Conservation (phyloP, 73 alveolate species). For the Paramecium primaurelia region DNA sequence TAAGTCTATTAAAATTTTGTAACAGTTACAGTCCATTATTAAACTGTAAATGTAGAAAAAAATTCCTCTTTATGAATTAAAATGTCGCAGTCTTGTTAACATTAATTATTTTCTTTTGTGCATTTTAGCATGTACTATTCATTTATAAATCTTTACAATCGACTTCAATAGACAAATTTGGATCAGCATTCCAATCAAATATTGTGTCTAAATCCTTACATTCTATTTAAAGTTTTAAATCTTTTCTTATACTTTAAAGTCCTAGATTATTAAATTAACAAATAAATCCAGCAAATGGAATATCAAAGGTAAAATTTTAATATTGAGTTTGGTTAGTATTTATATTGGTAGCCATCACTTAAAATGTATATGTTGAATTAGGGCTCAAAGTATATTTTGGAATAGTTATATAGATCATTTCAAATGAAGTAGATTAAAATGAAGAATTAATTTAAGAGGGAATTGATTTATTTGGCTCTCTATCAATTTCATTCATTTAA, state of each 20-base stretch:
- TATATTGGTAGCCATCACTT: not conserved
- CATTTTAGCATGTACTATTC: not conserved
- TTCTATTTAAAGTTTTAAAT: not conserved
- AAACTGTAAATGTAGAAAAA: not conserved
- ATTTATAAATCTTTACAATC: not conserved
- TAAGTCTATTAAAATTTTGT: not conserved
- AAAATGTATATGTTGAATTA: not conserved
- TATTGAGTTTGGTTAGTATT: not conserved
- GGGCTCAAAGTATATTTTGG: not conserved
- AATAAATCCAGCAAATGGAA: not conserved
- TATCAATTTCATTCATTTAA: not conserved
- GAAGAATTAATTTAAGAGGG: not conserved
- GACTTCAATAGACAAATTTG: not conserved
- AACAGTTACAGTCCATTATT: not conserved
- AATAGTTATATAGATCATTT: too few relatives aligned
- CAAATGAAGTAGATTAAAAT: not conserved
- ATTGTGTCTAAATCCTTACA: not conserved
- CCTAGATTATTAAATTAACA: not conserved
- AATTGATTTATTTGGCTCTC: not conserved
- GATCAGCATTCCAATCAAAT: not conserved
- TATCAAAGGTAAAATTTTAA: not conserved
- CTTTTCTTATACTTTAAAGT: not conserved
- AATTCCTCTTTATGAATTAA: not conserved
- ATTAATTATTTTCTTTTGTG: too few relatives aligned
- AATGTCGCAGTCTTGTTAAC: not conserved